Base-by-base conservation (phyloP, 2,329 filamentous ascomycete species). In the Stylonectria norvegica region DNA sequence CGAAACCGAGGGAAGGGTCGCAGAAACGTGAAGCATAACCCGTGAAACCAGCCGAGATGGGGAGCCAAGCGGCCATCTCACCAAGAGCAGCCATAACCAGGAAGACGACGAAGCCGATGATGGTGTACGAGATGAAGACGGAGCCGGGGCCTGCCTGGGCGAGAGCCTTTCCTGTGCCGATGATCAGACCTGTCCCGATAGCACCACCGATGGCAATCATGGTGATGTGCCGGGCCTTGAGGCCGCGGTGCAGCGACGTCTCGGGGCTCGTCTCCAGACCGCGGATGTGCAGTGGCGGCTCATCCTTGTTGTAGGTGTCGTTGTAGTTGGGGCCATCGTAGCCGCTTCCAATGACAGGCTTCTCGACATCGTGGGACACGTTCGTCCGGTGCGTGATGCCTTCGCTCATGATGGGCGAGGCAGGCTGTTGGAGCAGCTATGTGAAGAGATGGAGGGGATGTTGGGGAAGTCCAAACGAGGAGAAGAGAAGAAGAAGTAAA, bases 21-120 rank as follows among this genome's bases (percentile, higher is more conserved):
- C 81, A 85, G 68, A 89, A 93, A 34, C 87, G 77, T 45, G 81
- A 76, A 17, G 87, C 86, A 58, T 90, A 93, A 56, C 85, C 85
- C 45, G 86, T 86, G 65, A 93, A 94, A 52, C 87, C 87, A 59
- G 84, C 80, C 39, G 80, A 78, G 55, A 89, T 73, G 36, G 87
- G 87, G 22, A 93, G 65, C 85, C 85, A 93, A 37, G 86, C 78
- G 7, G 86, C 85, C 85, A 93, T 93, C 64, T 91, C 86, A 48
- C 86, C 87, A 4, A 93, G 78, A 41, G 79, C 83, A 42, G 81
- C 82, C 85, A 93, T 89, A 52, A 93, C 86, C 29, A 89, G 68
- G 64, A 82, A 93, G 50, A 91, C 87, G 44, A 93, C 65, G 33
- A 83, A 65, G 50, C 85, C 85, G 50, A 87, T 76, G 47, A 85